These are phyloP conservation scores for Mucor irregularis DNA, from an alignment of 371 early-diverging fungal species.

Conservation along the genomic window DNA sequence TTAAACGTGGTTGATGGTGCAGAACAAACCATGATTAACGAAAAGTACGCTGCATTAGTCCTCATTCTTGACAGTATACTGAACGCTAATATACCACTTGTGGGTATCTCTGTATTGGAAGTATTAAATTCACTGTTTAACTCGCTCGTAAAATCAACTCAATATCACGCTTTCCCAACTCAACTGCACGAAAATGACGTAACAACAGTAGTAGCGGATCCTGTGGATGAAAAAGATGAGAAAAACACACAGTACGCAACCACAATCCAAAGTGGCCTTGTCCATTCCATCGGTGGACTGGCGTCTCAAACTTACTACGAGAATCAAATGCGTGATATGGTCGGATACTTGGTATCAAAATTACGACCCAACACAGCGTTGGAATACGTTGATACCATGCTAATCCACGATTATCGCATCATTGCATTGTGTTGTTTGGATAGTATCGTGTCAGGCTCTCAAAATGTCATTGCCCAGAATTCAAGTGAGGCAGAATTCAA, in stretches of 20 bases:
- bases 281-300: conserved; percentile 68
- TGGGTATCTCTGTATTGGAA: conserved; percentile 84
- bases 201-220: background rate
- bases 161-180: conserved; percentile 20
- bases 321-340: conserved; percentile 82
- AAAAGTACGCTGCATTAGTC: conserved; percentile 59
- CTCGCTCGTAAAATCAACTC: conserved; percentile 55
- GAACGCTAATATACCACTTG: conserved; percentile 54
- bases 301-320: conserved; percentile 81
- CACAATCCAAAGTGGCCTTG: conserved; percentile 51
- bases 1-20: conserved; percentile 33
- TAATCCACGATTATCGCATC: conserved; percentile 48
- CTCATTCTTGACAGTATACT: conserved; percentile 59
- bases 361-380: conserved; percentile 48
- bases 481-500: conserved; percentile 2
- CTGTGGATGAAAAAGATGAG: background rate
- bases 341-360: conserved; percentile 71
- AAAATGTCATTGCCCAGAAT: background rate
- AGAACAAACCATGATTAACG: conserved; percentile 25
- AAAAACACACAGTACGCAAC: conserved; percentile 29
- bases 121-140: conserved; percentile 73
- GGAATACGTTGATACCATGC: conserved; percentile 47
- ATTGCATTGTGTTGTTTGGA: conserved; percentile 54
- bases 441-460: conserved; percentile 21
- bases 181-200: conserved; percentile 7